Percentiles rank a stretch among this genome's conserved stretches.
Evolutionary conservation across 1,284 basidiomycete species (phyloP).

Genomic region (Sphagnurus paluster): DNA sequence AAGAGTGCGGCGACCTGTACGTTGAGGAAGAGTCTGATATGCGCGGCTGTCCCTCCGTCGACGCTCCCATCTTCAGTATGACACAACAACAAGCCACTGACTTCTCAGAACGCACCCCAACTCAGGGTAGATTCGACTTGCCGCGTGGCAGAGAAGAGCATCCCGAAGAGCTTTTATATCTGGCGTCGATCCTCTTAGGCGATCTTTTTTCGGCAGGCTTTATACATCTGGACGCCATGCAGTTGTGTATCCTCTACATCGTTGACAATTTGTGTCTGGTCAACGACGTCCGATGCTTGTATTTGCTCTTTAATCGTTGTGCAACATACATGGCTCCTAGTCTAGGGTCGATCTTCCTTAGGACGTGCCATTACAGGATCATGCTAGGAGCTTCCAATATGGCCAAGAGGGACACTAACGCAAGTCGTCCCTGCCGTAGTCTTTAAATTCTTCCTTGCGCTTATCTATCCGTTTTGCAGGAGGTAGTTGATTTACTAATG

Average conservation of each 20-base stretch:
- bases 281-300: background rate
- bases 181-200: conserved; percentile 4
- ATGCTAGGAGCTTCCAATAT: conserved; percentile 1
- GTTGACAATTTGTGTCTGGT: conserved; percentile 2
- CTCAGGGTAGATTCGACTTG: background rate
- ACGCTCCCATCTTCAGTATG: no score
- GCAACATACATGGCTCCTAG: conserved; percentile 4
- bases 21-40: conserved; percentile 3
- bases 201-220: conserved; percentile 10
- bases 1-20: conserved; percentile 5
- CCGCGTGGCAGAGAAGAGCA: background rate
- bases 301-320: conserved; percentile 5
- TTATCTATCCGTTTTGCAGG: background rate
- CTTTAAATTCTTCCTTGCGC: background rate
- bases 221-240: conserved; percentile 9
- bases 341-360: conserved; percentile 4
- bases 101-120: background rate
- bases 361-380: conserved; percentile 3
- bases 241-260: conserved; percentile 8
- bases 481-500: background rate
- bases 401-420: background rate
- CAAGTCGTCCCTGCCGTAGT: background rate
- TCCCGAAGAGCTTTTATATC: background rate
- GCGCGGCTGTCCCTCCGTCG: background rate
- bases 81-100: background rate